Percentiles rank a stretch among this genome's conserved stretches.
Conservation (phyloP, 2,329 filamentous ascomycete genomes). For the Immersiporthe knoxdaviesiana region DNA sequence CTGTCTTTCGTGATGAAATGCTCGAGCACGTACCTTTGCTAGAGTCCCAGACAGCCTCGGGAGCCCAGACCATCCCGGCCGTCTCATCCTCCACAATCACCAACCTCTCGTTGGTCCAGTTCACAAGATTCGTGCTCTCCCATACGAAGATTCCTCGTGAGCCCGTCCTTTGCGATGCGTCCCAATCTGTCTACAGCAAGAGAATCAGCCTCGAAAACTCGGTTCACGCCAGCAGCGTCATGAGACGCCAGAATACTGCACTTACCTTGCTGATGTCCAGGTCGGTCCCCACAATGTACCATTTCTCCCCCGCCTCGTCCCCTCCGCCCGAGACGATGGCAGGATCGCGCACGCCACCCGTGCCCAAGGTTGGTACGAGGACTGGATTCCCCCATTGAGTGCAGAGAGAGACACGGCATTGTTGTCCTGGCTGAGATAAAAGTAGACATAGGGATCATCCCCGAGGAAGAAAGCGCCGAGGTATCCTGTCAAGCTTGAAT, state of each 20-base stretch:
- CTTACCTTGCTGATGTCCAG: conserved; percentile 52
- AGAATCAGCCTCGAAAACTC: conserved; percentile 23
- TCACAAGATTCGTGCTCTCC: conserved; percentile 56
- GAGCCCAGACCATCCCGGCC: conserved; percentile 63
- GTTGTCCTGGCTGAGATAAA: conserved; percentile 58
- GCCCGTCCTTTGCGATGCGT: conserved; percentile 54
- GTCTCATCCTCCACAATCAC: conserved; percentile 54
- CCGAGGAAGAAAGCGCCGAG: conserved; percentile 59
- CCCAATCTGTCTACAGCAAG: conserved; percentile 51
- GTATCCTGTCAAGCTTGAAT: conserved; percentile 52
- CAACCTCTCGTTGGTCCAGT: conserved; percentile 52
- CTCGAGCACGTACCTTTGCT: conserved; percentile 39
- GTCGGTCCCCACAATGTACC: conserved; percentile 60
- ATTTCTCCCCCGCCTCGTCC: conserved; percentile 51
- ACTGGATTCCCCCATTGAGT: conserved; percentile 54
- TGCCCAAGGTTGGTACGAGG: conserved; percentile 53
- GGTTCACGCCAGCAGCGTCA: background rate
- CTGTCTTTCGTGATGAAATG: background rate
- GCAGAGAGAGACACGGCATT: conserved; percentile 51
- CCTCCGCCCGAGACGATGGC: conserved; percentile 52
- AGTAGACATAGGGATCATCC: conserved; percentile 56
- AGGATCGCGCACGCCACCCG: conserved; percentile 56
- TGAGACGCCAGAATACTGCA: background rate
- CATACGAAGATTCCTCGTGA: conserved; percentile 58
- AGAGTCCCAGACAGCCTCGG: conserved; percentile 57